These are phyloP conservation scores for Dipteronia sinensis DNA, from an alignment of 345 rosid species.

Conservation along the genomic window DNA sequence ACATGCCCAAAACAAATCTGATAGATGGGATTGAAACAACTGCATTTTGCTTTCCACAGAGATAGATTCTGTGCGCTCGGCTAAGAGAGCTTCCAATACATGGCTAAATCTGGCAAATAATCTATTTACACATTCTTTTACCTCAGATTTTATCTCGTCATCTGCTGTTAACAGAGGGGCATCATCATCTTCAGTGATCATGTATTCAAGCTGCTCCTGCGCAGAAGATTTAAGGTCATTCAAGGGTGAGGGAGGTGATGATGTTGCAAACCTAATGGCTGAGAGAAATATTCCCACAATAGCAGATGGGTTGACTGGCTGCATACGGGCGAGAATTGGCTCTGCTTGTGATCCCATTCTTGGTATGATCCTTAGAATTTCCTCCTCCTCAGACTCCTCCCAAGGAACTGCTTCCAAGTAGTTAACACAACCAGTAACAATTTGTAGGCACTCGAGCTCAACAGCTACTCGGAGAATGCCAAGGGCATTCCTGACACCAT, in stretches of 20 bases:
- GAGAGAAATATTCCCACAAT: slow-evolving; percentile 57
- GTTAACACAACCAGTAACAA: slow-evolving; percentile 65
- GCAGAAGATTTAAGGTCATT: slow-evolving; percentile 64
- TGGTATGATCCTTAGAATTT: slow-evolving; percentile 68
- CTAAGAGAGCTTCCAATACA: slow-evolving; percentile 44
- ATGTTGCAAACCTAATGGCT: slow-evolving; percentile 68
- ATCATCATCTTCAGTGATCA: slow-evolving; percentile 93
- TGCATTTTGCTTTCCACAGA: slow-evolving; percentile 31
- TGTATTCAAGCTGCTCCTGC: slow-evolving; percentile 89
- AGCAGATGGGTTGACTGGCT: slow-evolving; percentile 64
- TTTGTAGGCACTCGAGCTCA: slow-evolving; percentile 61
- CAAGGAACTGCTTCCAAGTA: slow-evolving; percentile 97
- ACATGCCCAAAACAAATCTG: slow-evolving; percentile 73
- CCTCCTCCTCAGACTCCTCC: slow-evolving; percentile 95
- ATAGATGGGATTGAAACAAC: slow-evolving; percentile 48
- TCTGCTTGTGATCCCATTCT: slow-evolving; percentile 64
- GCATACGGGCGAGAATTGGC: slow-evolving; percentile 76
- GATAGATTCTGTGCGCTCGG: slow-evolving; percentile 34
- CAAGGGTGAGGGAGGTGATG: slow-evolving; percentile 54
- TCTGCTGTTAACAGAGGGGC: slow-evolving; percentile 61
- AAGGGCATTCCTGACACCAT: slow-evolving; percentile 76
- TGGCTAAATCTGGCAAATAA: slow-evolving; percentile 53
- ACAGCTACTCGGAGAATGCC: slow-evolving; percentile 78
- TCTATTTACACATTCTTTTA: slow-evolving; percentile 56
- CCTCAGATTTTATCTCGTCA: slow-evolving; percentile 61